Conservation (phyloP, 768 basidiomycete genomes). For the Lyophyllum semitale region DNA sequence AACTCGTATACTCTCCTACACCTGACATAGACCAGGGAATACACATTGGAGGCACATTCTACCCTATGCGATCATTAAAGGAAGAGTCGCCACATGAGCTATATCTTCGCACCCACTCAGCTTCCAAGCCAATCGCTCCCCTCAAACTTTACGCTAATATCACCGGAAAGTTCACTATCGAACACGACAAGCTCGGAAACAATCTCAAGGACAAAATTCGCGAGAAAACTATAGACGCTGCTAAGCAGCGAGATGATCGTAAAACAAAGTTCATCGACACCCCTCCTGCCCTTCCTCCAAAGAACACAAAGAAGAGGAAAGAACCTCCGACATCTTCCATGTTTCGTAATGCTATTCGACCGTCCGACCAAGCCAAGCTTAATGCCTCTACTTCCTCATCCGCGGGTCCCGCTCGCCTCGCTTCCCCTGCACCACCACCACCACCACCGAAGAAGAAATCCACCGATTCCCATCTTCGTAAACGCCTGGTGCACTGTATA, state of each 20-base stretch:
- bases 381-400: slow-evolving; percentile 30
- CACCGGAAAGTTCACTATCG: slow-evolving; percentile 70
- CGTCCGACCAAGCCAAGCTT: slow-evolving; percentile 28
- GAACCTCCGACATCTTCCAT: slow-evolving; percentile 29
- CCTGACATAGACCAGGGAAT: slow-evolving; percentile 49
- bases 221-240: slow-evolving; percentile 47
- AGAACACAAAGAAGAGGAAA: slow-evolving; percentile 40
- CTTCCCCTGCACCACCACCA: slow-evolving; percentile 25
- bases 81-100: slow-evolving; percentile 70
- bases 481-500: slow-evolving; percentile 55
- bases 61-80: slow-evolving; percentile 52
- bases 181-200: slow-evolving; percentile 53
- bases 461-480: slow-evolving; percentile 27
- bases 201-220: slow-evolving; percentile 45
- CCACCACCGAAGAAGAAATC: slow-evolving; percentile 19
- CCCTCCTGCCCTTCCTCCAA: slow-evolving; percentile 38
- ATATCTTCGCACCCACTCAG: slow-evolving; percentile 64
- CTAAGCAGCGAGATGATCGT: slow-evolving; percentile 41
- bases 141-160: slow-evolving; percentile 77
- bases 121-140: slow-evolving; percentile 59
- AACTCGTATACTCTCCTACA: neutral
- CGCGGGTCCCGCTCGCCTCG: slow-evolving; percentile 17
- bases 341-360: slow-evolving; percentile 41
- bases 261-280: slow-evolving; percentile 53
- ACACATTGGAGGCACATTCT: slow-evolving; percentile 65